phyloP scores from a whole-genome alignment of 202 grass and related monocot genomes.

The Miscanthus sacchariflorus region DNA sequence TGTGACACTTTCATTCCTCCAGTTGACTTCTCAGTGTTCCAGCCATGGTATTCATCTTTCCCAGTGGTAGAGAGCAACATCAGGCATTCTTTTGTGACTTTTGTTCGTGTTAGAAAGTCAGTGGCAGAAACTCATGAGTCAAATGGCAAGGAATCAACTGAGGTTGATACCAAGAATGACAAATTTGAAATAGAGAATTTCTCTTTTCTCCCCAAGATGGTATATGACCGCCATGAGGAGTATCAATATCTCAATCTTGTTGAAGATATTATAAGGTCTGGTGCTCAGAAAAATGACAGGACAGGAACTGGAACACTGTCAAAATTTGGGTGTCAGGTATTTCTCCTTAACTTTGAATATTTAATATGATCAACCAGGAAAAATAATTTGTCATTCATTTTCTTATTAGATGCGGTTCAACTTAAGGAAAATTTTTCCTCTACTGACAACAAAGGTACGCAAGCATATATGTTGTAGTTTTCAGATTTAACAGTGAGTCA shows the following conservation, averaged over 20 bases:
- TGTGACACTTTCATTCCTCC: constrained; percentile 86
- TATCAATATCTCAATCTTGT: constrained; percentile 86
- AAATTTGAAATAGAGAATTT: constrained; percentile 80
- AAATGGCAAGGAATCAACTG: constrained; percentile 47
- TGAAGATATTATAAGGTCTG: constrained; percentile 78
- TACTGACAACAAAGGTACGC: constrained; percentile 91
- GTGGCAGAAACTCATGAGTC: constrained; percentile 43
- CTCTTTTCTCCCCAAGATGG: constrained; percentile 76
- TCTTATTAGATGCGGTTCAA: constrained; percentile 82
- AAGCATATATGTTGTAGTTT: constrained; percentile 8
- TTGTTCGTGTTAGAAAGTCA: constrained; percentile 67
- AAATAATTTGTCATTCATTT: constrained; percentile 37
- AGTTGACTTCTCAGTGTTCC: constrained; percentile 72
- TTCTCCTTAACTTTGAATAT: constrained; percentile 6
- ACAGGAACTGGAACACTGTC: constrained; percentile 93
- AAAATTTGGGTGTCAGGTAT: constrained; percentile 96
- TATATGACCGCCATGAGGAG: constrained; percentile 80
- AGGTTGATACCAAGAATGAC: constrained; percentile 41
- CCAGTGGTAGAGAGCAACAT: constrained; percentile 77
- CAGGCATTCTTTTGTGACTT: constrained; percentile 80
- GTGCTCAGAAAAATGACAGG: constrained; percentile 78
- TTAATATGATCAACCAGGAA: neutral
- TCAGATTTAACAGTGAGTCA: neutral
- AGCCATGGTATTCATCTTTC: constrained; percentile 88
- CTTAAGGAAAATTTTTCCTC: constrained; percentile 83